Evolutionary conservation across 805 yeast species (phyloP), one percentile per base, ranked within the genome.

Genomic region (Torulaspora delbrueckii): DNA sequence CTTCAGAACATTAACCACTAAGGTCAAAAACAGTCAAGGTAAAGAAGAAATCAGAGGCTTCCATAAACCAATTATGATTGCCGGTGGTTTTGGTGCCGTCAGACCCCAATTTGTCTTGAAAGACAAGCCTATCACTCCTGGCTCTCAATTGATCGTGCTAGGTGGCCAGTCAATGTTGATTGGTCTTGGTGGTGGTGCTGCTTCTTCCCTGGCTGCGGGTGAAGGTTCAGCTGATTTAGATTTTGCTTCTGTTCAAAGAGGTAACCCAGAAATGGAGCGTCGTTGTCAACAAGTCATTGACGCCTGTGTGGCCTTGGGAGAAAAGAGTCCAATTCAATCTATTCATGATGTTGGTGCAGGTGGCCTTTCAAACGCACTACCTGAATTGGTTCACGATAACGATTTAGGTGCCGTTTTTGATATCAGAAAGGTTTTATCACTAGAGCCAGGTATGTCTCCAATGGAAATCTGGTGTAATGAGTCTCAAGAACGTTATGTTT

Each of bases 381-480:
- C 99, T 8, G 99, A 93, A 71, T 76, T 93, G 54, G 99, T 93
- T 22, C 97, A 93, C 63, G 99, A 93, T 67, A 93, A 93, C 65
- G 93, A 86, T 54, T 76, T 93, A 52, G 99, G 99, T 65, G 99
- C 96, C 24, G 75, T 66, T 53, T 93, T 93, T 53, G 96, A 93
- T 68, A 76, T 93, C 54, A 81, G 99, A 69, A 85, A 90, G 45
- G 84, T 93, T 46, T 78, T 95, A 46, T 83, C 89, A 30, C 77
- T 89, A 54, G 99, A 93, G 68, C 95, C 96, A 40, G 95, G 97
- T 47, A 88, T 93, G 97, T 91, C 98, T 4, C 98, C 99, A 45
- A 87, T 93, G 96, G 99, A 93, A 73, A 88, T 93, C 53, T 93
- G 99, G 99, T 93, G 99, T 78, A 91, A 95, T 60, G 99, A 93